These are phyloP conservation scores for Heliosperma pusillum DNA, from an alignment of 148 eudicot species.

Conservation along the genomic window DNA sequence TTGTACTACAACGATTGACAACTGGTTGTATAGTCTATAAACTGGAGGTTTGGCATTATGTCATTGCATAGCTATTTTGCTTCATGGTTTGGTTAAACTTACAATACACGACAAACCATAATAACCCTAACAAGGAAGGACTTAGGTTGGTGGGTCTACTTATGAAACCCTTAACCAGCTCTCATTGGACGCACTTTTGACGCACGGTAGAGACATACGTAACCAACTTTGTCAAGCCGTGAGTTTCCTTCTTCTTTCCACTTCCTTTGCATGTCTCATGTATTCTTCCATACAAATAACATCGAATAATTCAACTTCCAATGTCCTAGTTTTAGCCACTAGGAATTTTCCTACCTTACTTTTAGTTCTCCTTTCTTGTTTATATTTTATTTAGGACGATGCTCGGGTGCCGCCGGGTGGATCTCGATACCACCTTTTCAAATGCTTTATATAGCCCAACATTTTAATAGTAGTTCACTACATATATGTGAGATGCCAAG, in stretches of 20 bases:
- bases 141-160: constrained; percentile 33
- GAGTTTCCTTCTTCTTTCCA: constrained; percentile 23
- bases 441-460: too few relatives aligned
- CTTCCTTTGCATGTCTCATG: not conserved
- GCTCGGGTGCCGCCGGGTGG: too few relatives aligned
- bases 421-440: too few relatives aligned
- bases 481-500: too few relatives aligned
- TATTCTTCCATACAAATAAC: constrained; percentile 6
- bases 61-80: too few relatives aligned
- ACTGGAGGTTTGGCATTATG: too few relatives aligned
- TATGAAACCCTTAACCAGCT: constrained; percentile 51
- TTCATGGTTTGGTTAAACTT: not conserved
- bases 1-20: too few relatives aligned
- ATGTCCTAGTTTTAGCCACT: not conserved
- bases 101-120: constrained; percentile 11
- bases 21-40: too few relatives aligned
- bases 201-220: constrained; percentile 50
- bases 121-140: constrained; percentile 27
- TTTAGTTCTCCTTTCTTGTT: not conserved
- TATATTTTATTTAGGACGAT: too few relatives aligned
- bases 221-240: constrained; percentile 46
- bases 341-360: not conserved
- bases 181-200: constrained; percentile 52
- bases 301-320: constrained; percentile 23
- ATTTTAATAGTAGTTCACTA: too few relatives aligned